phyloP scores from a whole-genome alignment of 148 eudicot genomes.

The Nepenthes gracilis region DNA sequence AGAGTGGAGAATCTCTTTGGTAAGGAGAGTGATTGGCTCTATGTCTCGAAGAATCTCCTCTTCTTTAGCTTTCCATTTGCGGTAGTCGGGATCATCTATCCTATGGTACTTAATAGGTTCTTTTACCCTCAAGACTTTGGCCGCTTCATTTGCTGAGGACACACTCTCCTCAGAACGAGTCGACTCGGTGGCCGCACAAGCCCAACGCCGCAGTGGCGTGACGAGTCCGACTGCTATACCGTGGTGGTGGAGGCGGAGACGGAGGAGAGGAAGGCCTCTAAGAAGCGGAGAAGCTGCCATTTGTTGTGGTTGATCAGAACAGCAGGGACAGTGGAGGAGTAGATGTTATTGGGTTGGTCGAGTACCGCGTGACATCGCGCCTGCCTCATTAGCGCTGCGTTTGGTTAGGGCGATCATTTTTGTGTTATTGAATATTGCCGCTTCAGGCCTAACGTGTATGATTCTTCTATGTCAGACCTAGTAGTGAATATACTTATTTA shows the following conservation, averaged over 20 bases:
- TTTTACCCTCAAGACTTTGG: conserved; percentile 12
- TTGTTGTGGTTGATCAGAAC: background rate
- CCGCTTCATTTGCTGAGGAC: conserved; percentile 1
- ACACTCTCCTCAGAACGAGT: conserved; percentile 19
- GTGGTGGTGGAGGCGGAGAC: conserved; percentile 10
- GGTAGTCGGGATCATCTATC: conserved; percentile 21
- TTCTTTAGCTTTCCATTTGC: conserved; percentile 55
- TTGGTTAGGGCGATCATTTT: too few species aligned
- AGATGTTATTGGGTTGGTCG: too few species aligned
- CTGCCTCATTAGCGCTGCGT: too few species aligned
- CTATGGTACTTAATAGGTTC: conserved; percentile 22
- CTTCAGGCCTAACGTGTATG: too few species aligned
- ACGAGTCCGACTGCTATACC: conserved; percentile 1
- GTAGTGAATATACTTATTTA: too few species aligned
- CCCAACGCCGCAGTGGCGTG: conserved; percentile 10
- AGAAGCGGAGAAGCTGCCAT: conserved; percentile 42
- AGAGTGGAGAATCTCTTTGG: conserved; percentile 66
- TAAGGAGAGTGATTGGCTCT: conserved; percentile 38
- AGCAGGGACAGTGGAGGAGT: too few species aligned
- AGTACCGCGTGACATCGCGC: too few species aligned
- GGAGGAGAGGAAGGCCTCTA: conserved; percentile 30
- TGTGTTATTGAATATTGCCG: too few species aligned
- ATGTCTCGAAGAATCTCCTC: conserved; percentile 47
- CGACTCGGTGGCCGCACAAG: conserved; percentile 15
- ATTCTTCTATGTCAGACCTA: too few species aligned